Evolutionary conservation across 139 green algal genomes (phyloP).

Genomic region (Trebouxia sp.): DNA sequence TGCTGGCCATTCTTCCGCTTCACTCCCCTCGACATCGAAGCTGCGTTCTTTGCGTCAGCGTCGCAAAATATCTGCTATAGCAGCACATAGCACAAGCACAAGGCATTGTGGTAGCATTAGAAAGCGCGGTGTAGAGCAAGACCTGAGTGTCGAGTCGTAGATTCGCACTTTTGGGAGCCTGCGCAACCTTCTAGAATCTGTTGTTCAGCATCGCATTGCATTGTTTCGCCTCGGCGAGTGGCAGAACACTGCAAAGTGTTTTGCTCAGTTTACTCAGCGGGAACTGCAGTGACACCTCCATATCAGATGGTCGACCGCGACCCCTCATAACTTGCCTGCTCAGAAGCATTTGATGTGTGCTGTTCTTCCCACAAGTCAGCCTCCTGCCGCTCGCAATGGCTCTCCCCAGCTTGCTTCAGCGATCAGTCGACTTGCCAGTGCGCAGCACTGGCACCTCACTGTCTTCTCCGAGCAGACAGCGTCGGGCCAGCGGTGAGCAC

Average conservation of each 20-base stretch:
- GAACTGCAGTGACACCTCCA: too few relatives aligned
- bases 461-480: conserved; percentile 9
- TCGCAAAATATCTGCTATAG: too few relatives aligned
- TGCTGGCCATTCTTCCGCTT: too few relatives aligned
- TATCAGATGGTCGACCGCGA: too few relatives aligned
- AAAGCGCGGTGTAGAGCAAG: too few relatives aligned
- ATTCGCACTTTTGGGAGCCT: too few relatives aligned
- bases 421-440: background rate
- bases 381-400: background rate
- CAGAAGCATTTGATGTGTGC: conserved; percentile 4
- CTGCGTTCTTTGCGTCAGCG: too few relatives aligned
- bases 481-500: background rate
- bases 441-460: background rate
- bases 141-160: too few relatives aligned
- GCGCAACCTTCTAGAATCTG: background rate
- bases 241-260: conserved; percentile 16
- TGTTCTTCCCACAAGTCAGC: background rate
- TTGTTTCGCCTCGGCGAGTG: background rate
- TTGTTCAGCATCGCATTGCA: background rate
- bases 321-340: background rate
- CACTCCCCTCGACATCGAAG: too few relatives aligned
- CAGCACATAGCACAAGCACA: too few relatives aligned
- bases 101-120: too few relatives aligned
- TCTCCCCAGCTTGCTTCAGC: background rate
- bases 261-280: background rate